Evolutionary conservation across 306 rosid species (phyloP).

Genomic region (Luffa aegyptiaca): DNA sequence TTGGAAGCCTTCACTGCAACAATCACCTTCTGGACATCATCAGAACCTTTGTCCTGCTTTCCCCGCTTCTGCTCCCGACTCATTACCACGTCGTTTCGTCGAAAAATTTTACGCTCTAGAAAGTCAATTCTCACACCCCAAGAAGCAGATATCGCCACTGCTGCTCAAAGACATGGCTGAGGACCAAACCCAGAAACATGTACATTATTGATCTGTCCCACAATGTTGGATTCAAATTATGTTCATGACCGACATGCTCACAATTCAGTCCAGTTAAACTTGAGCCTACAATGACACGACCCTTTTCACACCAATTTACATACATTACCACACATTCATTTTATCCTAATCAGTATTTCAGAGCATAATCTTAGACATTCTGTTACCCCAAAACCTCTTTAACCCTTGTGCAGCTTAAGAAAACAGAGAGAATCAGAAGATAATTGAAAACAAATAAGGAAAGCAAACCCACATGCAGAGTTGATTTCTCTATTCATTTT

Average conservation of each 20-base stretch:
- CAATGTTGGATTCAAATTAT: constrained; percentile 23
- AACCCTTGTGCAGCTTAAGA: background rate
- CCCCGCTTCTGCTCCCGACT: constrained; percentile 65
- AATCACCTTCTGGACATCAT: constrained; percentile 75
- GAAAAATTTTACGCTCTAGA: constrained; percentile 12
- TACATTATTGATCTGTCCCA: constrained; percentile 25
- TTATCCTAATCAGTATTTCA: background rate
- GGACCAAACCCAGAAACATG: constrained; percentile 18
- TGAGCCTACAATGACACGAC: constrained; percentile 31
- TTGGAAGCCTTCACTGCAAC: constrained; percentile 90
- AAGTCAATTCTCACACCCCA: constrained; percentile 29
- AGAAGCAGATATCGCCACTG: constrained; percentile 18
- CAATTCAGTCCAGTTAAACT: constrained; percentile 16
- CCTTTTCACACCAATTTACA: constrained; percentile 19
- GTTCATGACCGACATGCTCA: constrained; percentile 30
- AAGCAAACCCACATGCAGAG: constrained; percentile 15
- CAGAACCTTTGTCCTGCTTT: constrained; percentile 68
- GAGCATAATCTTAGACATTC: background rate
- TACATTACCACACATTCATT: constrained; percentile 19
- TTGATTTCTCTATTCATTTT: background rate
- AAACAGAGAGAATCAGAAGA: background rate
- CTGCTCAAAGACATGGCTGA: background rate
- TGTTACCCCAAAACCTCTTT: background rate
- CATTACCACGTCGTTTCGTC: constrained; percentile 24
- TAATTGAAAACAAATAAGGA: constrained; percentile 21